phyloP scores from a whole-genome alignment of 306 rosid genomes.

The Potentilla sterilis region DNA sequence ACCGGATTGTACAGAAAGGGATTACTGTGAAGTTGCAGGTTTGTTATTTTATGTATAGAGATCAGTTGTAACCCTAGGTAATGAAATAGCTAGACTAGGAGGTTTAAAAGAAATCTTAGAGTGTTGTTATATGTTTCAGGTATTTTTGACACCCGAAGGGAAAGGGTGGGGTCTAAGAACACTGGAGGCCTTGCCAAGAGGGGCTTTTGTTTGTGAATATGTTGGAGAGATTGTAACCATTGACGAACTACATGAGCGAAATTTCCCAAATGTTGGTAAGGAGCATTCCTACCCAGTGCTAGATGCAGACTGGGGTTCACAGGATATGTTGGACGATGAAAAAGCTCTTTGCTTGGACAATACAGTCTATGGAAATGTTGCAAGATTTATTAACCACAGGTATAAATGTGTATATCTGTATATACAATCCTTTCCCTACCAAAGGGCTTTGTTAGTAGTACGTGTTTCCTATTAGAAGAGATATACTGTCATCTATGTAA shows the following conservation, averaged over 20 bases:
- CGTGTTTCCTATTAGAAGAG: too few relatives aligned
- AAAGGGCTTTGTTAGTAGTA: background rate
- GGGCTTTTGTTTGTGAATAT: slow-evolving; percentile 31
- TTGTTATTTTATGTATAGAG: background rate
- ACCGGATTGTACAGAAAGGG: slow-evolving; percentile 29
- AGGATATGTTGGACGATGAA: slow-evolving; percentile 16
- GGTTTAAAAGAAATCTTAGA: background rate
- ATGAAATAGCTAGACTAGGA: background rate
- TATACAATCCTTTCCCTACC: too few relatives aligned
- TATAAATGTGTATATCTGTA: background rate
- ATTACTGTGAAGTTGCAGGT: slow-evolving; percentile 27
- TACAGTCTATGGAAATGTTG: slow-evolving; percentile 29
- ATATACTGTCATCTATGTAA: too few relatives aligned
- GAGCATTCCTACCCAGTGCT: slow-evolving; percentile 15
- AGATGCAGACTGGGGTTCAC: slow-evolving; percentile 23
- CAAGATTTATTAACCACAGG: slow-evolving; percentile 38
- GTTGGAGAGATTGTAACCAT: slow-evolving; percentile 33
- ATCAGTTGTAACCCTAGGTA: background rate
- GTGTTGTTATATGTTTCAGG: slow-evolving; percentile 18
- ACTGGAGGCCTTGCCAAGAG: slow-evolving; percentile 30
- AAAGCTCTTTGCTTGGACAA: slow-evolving; percentile 29
- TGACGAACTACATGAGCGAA: slow-evolving; percentile 18
- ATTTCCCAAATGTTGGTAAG: background rate
- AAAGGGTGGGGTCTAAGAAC: slow-evolving; percentile 35
- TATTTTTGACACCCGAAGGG: slow-evolving; percentile 28